These are phyloP conservation scores for Phytophthora kernoviae DNA, from an alignment of 352 stramenopile genomes.

Conservation along the genomic window DNA sequence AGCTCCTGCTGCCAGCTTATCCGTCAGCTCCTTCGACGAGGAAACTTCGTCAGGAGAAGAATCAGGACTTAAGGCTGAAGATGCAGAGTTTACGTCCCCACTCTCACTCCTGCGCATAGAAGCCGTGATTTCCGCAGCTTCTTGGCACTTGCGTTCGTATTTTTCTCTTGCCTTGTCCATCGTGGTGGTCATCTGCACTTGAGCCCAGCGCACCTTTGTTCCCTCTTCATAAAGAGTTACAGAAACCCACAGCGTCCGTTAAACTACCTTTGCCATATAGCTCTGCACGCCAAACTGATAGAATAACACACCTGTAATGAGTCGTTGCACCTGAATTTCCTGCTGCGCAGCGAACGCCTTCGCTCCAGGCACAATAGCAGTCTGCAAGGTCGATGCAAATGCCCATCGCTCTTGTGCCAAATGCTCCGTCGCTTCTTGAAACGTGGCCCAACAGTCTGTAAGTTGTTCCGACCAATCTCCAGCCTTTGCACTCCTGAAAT, in stretches of 20 bases:
- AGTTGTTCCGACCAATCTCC: constrained; percentile 80
- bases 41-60: constrained; percentile 26
- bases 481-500: constrained; percentile 47
- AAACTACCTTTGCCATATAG: background rate
- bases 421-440: constrained; percentile 60
- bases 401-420: constrained; percentile 59
- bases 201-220: constrained; percentile 65
- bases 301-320: constrained; percentile 58
- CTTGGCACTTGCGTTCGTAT: constrained; percentile 76
- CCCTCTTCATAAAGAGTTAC: constrained; percentile 47
- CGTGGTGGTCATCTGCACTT: constrained; percentile 63
- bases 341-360: constrained; percentile 78
- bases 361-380: constrained; percentile 53
- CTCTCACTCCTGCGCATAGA: constrained; percentile 39
- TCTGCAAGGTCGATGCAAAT: constrained; percentile 69
- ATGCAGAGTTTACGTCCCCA: constrained; percentile 4
- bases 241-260: constrained; percentile 7
- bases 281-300: background rate
- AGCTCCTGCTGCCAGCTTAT: constrained; percentile 59
- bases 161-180: constrained; percentile 78
- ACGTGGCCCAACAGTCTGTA: constrained; percentile 53
- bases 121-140: constrained; percentile 61
- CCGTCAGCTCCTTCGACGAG: constrained; percentile 56
- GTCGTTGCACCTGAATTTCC: constrained; percentile 74
- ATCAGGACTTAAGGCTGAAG: constrained; percentile 10